phyloP scores from a whole-genome alignment of 2,329 filamentous ascomycete species.

The Ophiocordyceps unilateralis region DNA sequence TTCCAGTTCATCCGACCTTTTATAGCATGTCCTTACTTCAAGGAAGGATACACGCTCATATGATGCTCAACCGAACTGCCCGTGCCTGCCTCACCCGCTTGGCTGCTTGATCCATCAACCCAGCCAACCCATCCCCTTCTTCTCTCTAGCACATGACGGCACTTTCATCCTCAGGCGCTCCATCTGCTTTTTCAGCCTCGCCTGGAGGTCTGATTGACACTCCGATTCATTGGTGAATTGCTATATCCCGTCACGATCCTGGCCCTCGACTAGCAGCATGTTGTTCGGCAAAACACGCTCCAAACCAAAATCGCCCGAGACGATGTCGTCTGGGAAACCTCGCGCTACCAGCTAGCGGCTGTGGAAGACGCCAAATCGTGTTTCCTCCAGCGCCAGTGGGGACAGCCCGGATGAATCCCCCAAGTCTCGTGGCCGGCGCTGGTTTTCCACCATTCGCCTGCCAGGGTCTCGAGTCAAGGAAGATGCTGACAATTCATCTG shows the following conservation, averaged over 20 bases:
- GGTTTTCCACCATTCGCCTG: conserved; percentile 7
- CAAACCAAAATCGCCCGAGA: conserved; percentile 2
- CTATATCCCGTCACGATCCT: neutral
- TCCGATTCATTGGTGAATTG: neutral
- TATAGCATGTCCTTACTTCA: neutral
- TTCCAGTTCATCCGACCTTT: neutral
- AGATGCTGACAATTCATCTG: neutral
- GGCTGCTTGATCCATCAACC: neutral
- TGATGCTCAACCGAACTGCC: neutral
- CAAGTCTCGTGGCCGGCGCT: conserved; percentile 3
- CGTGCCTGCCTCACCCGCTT: neutral
- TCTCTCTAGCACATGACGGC: neutral
- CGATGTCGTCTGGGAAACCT: conserved; percentile 1
- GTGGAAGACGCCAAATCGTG: conserved; percentile 9
- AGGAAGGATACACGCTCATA: neutral
- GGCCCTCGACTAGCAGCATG: conserved; percentile 6
- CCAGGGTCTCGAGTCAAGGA: conserved; percentile 1
- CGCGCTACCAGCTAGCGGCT: conserved; percentile 10
- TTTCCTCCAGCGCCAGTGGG: conserved; percentile 1
- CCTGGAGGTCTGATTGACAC: neutral
- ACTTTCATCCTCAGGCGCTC: neutral
- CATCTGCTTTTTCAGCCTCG: neutral
- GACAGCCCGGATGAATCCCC: conserved; percentile 1
- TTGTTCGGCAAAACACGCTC: conserved; percentile 7
- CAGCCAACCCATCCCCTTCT: neutral